These are phyloP conservation scores for Pythium dissimile DNA, from an alignment of 352 stramenopile genomes.

Conservation along the genomic window DNA sequence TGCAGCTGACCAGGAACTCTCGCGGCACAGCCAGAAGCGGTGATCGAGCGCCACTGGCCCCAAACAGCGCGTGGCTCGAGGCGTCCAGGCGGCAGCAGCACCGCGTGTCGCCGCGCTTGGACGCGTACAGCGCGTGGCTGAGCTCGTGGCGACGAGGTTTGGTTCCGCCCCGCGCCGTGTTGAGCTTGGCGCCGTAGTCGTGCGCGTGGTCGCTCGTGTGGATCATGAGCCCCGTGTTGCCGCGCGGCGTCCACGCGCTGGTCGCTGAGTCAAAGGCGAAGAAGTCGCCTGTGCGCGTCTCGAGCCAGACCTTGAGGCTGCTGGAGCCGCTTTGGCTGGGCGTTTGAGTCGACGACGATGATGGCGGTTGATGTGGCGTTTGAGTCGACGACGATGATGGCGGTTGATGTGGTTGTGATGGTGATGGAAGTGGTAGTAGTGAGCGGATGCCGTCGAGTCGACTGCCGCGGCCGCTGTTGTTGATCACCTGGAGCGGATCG, in stretches of 20 bases:
- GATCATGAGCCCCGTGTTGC: constrained; percentile 70
- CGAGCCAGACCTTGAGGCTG: constrained; percentile 44
- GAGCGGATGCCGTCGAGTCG: constrained; percentile 36
- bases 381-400: too few relatives aligned
- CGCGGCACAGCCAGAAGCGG: too few relatives aligned
- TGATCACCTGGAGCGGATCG: constrained; percentile 53
- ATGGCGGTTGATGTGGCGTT: too few relatives aligned
- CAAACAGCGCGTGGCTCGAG: constrained; percentile 39
- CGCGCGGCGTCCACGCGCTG: constrained; percentile 54
- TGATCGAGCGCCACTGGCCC: too few relatives aligned
- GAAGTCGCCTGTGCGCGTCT: constrained; percentile 72
- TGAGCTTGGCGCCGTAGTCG: constrained; percentile 55
- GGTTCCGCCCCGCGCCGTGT: constrained; percentile 57
- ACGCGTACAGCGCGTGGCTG: constrained; percentile 35
- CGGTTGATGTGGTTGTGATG: too few relatives aligned
- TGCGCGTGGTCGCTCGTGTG: constrained; percentile 57
- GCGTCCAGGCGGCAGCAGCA: constrained; percentile 66
- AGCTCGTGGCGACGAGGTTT: constrained; percentile 33
- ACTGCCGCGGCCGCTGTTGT: constrained; percentile 54
- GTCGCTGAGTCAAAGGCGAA: constrained; percentile 41
- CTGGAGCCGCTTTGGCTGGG: neutral
- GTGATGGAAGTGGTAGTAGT: constrained; percentile 31
- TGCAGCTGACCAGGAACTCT: constrained; percentile 69
- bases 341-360: too few relatives aligned
- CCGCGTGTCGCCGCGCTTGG: constrained; percentile 58